A percentile compares a stretch with the other conserved stretches of the same genome.
These are phyloP conservation scores for Mucor plumbeus DNA, from an alignment of 371 early-diverging fungal genomes.

Conservation along the genomic window DNA sequence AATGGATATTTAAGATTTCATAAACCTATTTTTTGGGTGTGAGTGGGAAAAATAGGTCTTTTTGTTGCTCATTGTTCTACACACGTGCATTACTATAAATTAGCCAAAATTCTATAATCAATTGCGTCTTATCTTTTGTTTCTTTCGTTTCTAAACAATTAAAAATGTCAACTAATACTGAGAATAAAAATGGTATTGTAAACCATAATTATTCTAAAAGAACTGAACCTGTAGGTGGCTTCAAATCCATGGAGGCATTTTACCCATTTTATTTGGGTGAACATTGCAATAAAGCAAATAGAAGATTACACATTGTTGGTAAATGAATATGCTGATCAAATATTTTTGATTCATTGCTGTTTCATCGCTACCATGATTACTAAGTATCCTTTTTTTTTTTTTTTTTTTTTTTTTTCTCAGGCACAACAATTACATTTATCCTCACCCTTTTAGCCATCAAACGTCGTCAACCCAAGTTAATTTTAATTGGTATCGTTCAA, in stretches of 20 bases:
- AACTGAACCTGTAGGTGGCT: constrained; percentile 55
- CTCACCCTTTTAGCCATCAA: constrained; percentile 25
- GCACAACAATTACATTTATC: constrained; percentile 37
- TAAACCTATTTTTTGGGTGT: not conserved
- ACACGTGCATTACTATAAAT: not conserved
- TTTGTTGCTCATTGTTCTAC: not conserved
- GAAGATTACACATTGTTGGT: constrained; percentile 64
- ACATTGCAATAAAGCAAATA: constrained; percentile 59
- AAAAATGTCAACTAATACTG: constrained; percentile 16
- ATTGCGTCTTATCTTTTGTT: constrained; percentile 11
- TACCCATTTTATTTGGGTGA: constrained; percentile 77
- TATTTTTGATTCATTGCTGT: not conserved
- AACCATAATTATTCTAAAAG: constrained; percentile 61
- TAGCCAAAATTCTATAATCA: not conserved
- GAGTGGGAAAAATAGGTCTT: constrained; percentile 1
- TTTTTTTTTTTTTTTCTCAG: constrained; percentile 17
- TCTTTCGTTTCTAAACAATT: not conserved
- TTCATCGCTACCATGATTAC: not conserved
- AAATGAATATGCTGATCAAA: not conserved
- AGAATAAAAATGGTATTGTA: constrained; percentile 31
- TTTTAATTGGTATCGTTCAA: constrained; percentile 37
- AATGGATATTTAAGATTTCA: too few species aligned
- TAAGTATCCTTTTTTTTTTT: not conserved
- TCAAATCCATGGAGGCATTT: constrained; percentile 59
- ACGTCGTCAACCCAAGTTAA: constrained; percentile 28